Evolutionary conservation across 305 asterid species (phyloP), one percentile per base, ranked within the genome.

Genomic region (Fraxinus xanthoxyloides): DNA sequence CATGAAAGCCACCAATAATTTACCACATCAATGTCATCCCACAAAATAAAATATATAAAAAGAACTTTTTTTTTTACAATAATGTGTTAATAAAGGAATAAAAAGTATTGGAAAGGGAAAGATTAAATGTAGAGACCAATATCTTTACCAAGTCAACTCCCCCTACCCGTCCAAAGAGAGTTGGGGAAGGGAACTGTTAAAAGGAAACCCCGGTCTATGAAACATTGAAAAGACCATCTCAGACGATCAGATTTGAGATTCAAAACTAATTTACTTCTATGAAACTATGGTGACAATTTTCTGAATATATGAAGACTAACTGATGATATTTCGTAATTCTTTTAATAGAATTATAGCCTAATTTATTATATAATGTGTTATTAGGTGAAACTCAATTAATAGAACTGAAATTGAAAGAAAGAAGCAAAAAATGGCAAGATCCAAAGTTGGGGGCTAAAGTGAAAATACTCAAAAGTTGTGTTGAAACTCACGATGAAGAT

Each of bases 301-400:
- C 51, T 17, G 72, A 28, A 78, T 6, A 56, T 72, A 75, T 8
- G 78, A 81, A 19, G 32, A 77, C 87, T 84, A 89, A 30, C 31
- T 30, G n/a, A n/a, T n/a, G n/a, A n/a, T n/a, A n/a, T n/a, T n/a
- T n/a, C n/a, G n/a, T n/a, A n/a, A n/a, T n/a, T n/a, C n/a, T n/a
- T n/a, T n/a, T n/a, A n/a, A n/a, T n/a, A n/a, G n/a, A n/a, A n/a
- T n/a, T n/a, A n/a, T n/a, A n/a, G n/a, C n/a, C n/a, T n/a, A n/a
- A n/a, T n/a, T n/a, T n/a, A n/a, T n/a, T n/a, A n/a, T n/a, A n/a
- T n/a, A n/a, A n/a, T n/a, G n/a, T n/a, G n/a, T n/a, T n/a, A n/a
- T n/a, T n/a, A n/a, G n/a, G n/a, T n/a, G n/a, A n/a, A n/a, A n/a
- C n/a, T n/a, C n/a, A n/a, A n/a, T n/a, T n/a, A n/a, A n/a, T n/a